Conservation (phyloP, 2,329 filamentous ascomycete genomes). For the Massarina eburnea region DNA sequence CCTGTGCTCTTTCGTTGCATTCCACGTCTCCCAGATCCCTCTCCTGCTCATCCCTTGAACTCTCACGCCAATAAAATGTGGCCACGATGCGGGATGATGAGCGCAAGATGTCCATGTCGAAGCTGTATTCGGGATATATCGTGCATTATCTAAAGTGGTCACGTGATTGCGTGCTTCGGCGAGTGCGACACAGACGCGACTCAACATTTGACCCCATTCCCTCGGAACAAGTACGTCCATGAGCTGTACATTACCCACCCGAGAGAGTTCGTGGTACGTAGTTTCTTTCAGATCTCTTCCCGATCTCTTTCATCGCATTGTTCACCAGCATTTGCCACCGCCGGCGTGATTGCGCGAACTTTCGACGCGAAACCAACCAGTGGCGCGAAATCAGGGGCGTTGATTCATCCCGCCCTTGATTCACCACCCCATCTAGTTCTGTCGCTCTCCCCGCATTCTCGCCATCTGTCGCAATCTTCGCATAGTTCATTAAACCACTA, state of each 20-base stretch:
- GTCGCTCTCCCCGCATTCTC: conserved; percentile 7
- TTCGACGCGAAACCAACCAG: conserved; percentile 24
- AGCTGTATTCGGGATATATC: conserved; percentile 24
- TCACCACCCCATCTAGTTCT: conserved; percentile 16
- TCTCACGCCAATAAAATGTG: conserved; percentile 62
- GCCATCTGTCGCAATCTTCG: conserved; percentile 4
- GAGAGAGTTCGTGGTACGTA: too few relatives aligned
- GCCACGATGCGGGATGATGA: conserved; percentile 52
- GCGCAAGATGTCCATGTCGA: conserved; percentile 68
- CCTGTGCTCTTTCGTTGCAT: conserved; percentile 53
- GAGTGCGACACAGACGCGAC: too few relatives aligned
- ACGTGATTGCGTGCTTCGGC: too few relatives aligned
- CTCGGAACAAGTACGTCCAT: too few relatives aligned
- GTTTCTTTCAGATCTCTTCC: background rate
- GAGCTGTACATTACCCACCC: too few relatives aligned
- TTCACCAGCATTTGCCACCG: conserved; percentile 27
- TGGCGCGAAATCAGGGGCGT: conserved; percentile 25
- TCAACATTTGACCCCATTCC: too few relatives aligned
- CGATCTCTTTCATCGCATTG: background rate
- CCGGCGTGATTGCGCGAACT: conserved; percentile 26
- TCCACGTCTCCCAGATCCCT: conserved; percentile 57
- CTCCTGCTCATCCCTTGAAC: conserved; percentile 53
- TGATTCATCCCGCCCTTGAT: conserved; percentile 20
- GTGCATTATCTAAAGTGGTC: too few relatives aligned
- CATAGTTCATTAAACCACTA: too few relatives aligned